Percentiles rank a stretch among this genome's conserved stretches.
phyloP scores from a whole-genome alignment of 768 basidiomycete genomes.

The Tricholoma terreum region DNA sequence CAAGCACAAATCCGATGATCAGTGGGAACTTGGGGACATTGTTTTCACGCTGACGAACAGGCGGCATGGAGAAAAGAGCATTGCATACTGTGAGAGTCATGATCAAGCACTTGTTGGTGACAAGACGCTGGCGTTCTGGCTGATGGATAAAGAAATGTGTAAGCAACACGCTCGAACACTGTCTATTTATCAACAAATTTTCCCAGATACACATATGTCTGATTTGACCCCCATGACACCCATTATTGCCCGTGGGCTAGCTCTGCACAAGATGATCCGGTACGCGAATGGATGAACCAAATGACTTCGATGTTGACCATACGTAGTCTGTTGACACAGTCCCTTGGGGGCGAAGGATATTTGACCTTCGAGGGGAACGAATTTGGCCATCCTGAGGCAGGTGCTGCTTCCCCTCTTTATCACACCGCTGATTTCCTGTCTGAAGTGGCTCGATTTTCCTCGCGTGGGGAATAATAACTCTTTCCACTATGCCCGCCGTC shows the following conservation, averaged over 20 bases:
- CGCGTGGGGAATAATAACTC: conserved; percentile 94
- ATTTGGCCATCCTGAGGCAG: conserved; percentile 95
- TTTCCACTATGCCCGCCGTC: conserved; percentile 94
- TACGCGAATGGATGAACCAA: conserved; percentile 27
- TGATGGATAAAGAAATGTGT: conserved; percentile 99
- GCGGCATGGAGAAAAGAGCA: conserved; percentile 83
- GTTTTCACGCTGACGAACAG: conserved; percentile 89
- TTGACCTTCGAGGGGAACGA: conserved; percentile 98
- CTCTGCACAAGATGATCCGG: conserved; percentile 98
- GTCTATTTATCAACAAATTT: conserved; percentile 1
- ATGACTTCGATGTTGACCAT: background rate
- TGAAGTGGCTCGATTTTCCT: conserved; percentile 97
- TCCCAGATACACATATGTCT: conserved; percentile 89
- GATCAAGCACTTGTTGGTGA: conserved; percentile 98
- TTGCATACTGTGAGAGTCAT: conserved; percentile 93
- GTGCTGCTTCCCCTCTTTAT: conserved; percentile 11
- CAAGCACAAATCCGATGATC: conserved; percentile 84
- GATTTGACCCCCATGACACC: conserved; percentile 80
- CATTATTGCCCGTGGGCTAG: conserved; percentile 81
- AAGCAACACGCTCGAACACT: conserved; percentile 29
- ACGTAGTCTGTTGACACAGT: conserved; percentile 78
- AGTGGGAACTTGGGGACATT: conserved; percentile 87
- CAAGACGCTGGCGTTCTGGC: conserved; percentile 98
- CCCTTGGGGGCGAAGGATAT: conserved; percentile 95
- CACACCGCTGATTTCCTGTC: conserved; percentile 1